phyloP scores from a whole-genome alignment of 2,329 filamentous ascomycete genomes.

The Xylariaceae sp. region DNA sequence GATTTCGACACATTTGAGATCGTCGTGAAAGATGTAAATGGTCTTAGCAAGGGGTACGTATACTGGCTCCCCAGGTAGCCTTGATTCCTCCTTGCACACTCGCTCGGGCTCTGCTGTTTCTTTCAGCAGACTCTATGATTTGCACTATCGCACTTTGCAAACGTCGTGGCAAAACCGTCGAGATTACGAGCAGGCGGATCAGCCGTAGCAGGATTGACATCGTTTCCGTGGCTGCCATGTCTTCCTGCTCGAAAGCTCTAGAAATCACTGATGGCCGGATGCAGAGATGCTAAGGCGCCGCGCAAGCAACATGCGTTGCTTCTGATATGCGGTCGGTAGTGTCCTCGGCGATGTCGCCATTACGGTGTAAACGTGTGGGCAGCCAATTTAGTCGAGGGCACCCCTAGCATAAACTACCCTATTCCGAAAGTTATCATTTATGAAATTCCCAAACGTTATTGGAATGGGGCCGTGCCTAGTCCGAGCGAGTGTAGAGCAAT shows the following conservation, averaged over 20 bases:
- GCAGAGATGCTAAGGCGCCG: not conserved
- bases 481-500: constrained; percentile 26
- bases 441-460: not conserved
- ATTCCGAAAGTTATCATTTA: not conserved
- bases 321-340: not conserved
- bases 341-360: not conserved
- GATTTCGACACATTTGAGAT: constrained; percentile 90
- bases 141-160: not conserved
- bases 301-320: not conserved
- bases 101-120: constrained; percentile 22
- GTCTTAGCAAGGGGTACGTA: constrained; percentile 96
- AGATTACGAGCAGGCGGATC: not conserved
- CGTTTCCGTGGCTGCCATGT: not conserved
- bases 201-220: not conserved
- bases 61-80: constrained; percentile 84
- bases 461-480: constrained; percentile 6
- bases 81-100: constrained; percentile 30
- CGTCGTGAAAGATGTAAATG: constrained; percentile 81
- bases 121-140: not conserved
- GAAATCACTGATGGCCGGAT: not conserved
- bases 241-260: not conserved
- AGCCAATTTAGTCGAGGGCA: not conserved
- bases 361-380: not conserved
- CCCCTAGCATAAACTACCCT: not conserved
- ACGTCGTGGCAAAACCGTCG: not conserved